Base-by-base conservation (phyloP, 2,329 filamentous ascomycete species). In the Fusarium citri region DNA sequence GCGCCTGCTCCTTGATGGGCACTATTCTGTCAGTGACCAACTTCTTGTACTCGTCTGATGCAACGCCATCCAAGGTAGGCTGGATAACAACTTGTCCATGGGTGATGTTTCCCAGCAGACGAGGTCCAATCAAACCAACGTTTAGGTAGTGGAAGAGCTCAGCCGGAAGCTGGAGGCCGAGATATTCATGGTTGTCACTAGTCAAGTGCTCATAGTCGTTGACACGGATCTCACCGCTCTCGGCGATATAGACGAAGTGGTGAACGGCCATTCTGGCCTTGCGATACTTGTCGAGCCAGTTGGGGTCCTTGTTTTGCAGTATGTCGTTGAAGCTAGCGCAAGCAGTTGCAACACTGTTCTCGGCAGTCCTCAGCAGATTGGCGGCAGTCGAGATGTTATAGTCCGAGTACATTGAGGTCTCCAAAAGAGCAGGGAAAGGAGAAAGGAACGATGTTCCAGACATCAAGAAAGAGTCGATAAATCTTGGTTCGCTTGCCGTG, bases 61-160 rank as follows among this genome's bases (percentile, higher is more conserved):
- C 88, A 53, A 92, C 91, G 47, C 94, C 93, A 64, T 98, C 96
- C 56, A 97, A 84, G 7, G 95, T 96, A n/a, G 95, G 91, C 54
- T 89, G 86, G 54, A 98, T 87, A 30, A 92, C 82, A 60, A 97
- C 88, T 77, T 95, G 90, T 69, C 91, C 89, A 56, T 93, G 91
- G 7, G 93, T 92, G 72, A 97, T 89, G 87, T 91, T 95, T 78
- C 92, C 93, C 15, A 97, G 86, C 40, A 97, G 85, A 49, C 93
- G 89, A 25, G 94, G 86, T 28, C 93, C 89, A 69, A 98, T 89
- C 45, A 98, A 83, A 34, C 94, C 96, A 54, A 88, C 90, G 62
- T 94, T 94, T 51, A 98, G 85, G 78, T 98, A 98, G 79, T 94
- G 92, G 78, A 95, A 94, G 20, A 98, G 85, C 80, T 99, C 96